phyloP scores from a whole-genome alignment of 2,329 filamentous ascomycete genomes.

The Trichoderma arundinaceum region DNA sequence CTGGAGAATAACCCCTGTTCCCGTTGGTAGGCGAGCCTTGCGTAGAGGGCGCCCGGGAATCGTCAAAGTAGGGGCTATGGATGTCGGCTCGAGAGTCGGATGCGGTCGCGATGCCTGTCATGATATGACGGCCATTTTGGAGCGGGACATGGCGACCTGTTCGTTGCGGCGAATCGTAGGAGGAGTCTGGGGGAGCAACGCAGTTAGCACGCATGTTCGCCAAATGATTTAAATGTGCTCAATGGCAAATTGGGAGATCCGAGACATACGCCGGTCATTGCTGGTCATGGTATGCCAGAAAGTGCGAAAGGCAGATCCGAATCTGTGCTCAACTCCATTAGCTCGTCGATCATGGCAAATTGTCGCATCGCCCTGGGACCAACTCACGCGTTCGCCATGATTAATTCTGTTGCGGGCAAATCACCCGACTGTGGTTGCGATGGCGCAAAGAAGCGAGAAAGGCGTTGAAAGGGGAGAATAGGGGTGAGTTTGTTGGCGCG shows the following conservation, averaged over 20 bases:
- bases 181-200: conserved; percentile 69
- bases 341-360: conserved; percentile 9
- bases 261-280: conserved; percentile 67
- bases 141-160: conserved; percentile 89
- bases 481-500: conserved; percentile 24
- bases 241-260: neutral
- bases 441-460: neutral
- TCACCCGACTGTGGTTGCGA: conserved; percentile 13
- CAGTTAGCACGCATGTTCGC: conserved; percentile 17
- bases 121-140: conserved; percentile 78
- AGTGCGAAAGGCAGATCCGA: conserved; percentile 77
- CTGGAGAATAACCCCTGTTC: conserved; percentile 77
- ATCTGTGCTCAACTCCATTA: conserved; percentile 48
- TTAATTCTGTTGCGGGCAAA: conserved; percentile 18
- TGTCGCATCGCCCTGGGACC: conserved; percentile 12
- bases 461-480: conserved; percentile 1
- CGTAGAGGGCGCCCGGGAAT: conserved; percentile 61
- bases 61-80: conserved; percentile 77
- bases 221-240: neutral
- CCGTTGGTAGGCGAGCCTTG: conserved; percentile 41
- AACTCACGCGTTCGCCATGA: conserved; percentile 37
- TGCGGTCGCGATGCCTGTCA: conserved; percentile 88
- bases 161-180: conserved; percentile 90
- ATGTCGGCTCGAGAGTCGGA: conserved; percentile 88
- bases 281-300: conserved; percentile 94